phyloP scores from a whole-genome alignment of 176 grass and related monocot genomes.

The Carex scoparia region DNA sequence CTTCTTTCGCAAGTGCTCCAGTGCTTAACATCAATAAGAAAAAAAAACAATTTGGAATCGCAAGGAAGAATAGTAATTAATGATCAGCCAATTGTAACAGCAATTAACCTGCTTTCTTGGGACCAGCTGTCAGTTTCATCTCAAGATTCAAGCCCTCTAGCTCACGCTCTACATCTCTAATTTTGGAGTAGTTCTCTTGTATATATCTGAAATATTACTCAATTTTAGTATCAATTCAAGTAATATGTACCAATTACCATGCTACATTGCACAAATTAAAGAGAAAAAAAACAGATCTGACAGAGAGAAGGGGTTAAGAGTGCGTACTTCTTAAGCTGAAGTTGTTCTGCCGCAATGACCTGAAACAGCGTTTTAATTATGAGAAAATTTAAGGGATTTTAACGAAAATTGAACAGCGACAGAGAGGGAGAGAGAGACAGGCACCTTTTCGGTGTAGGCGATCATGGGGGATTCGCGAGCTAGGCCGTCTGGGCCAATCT shows the following conservation, averaged over 20 bases:
- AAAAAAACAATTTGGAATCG: slow-evolving; percentile 6
- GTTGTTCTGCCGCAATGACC: slow-evolving; percentile 78
- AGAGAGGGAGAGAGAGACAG: background rate
- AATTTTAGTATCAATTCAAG: background rate
- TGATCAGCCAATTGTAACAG: slow-evolving; percentile 10
- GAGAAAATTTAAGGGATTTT: background rate
- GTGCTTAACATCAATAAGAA: slow-evolving; percentile 37
- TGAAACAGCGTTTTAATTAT: slow-evolving; percentile 25
- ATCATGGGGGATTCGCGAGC: slow-evolving; percentile 62
- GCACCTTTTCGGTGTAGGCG: slow-evolving; percentile 94
- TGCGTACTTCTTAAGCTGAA: slow-evolving; percentile 85
- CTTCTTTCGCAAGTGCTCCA: slow-evolving; percentile 88
- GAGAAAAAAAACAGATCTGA: background rate
- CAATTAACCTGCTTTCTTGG: slow-evolving; percentile 85
- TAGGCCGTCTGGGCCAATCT: slow-evolving; percentile 90
- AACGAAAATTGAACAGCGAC: background rate
- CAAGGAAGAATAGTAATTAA: slow-evolving; percentile 18
- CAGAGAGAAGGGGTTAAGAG: slow-evolving; percentile 2
- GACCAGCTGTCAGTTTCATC: slow-evolving; percentile 88
- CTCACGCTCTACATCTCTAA: slow-evolving; percentile 88
- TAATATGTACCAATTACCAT: background rate
- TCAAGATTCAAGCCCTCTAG: slow-evolving; percentile 77
- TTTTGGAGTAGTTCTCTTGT: slow-evolving; percentile 96
- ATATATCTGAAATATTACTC: slow-evolving; percentile 56
- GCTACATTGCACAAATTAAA: slow-evolving; percentile 19